Evolutionary conservation across 441 rosid genomes (phyloP).

Genomic region (Capsella rubella): DNA sequence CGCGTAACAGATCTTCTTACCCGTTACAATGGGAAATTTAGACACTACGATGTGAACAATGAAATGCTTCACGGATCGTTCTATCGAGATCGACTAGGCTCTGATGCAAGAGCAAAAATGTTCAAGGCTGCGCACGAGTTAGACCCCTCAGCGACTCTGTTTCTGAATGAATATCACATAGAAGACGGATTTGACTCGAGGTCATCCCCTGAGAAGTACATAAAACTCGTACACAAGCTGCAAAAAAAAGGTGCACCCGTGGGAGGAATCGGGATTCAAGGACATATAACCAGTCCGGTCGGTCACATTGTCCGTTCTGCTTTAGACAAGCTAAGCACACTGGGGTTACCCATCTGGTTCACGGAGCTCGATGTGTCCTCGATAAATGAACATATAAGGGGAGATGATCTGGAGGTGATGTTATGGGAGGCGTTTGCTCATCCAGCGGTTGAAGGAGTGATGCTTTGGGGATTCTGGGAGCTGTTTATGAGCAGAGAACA

Average conservation of each 20-base stretch:
- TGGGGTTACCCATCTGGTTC: slow-evolving; percentile 59
- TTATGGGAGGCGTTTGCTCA: slow-evolving; percentile 86
- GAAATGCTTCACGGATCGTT: slow-evolving; percentile 65
- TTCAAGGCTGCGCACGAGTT: slow-evolving; percentile 69
- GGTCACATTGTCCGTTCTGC: slow-evolving; percentile 52
- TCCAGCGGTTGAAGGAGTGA: slow-evolving; percentile 83
- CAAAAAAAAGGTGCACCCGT: slow-evolving; percentile 74
- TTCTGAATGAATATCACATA: slow-evolving; percentile 85
- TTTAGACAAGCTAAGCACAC: slow-evolving; percentile 56
- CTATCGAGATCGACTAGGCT: slow-evolving; percentile 65
- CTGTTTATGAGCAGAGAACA: slow-evolving; percentile 69
- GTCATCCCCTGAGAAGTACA: slow-evolving; percentile 75
- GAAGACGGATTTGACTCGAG: slow-evolving; percentile 79
- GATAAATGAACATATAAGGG: slow-evolving; percentile 68
- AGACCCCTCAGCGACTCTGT: slow-evolving; percentile 71
- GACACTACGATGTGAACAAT: slow-evolving; percentile 74
- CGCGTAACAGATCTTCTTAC: slow-evolving; percentile 50
- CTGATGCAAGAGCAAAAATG: slow-evolving; percentile 65
- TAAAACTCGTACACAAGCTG: slow-evolving; percentile 61
- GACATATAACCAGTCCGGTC: slow-evolving; percentile 53
- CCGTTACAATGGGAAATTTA: slow-evolving; percentile 67
- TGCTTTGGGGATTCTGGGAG: slow-evolving; percentile 98
- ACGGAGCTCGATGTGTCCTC: slow-evolving; percentile 61
- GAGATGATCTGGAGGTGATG: slow-evolving; percentile 85
- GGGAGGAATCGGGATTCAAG: slow-evolving; percentile 63